Evolutionary conservation across 73 alveolate genomes (phyloP), one percentile per base, ranked within the genome.

Genomic region (Diophrys sp.): DNA sequence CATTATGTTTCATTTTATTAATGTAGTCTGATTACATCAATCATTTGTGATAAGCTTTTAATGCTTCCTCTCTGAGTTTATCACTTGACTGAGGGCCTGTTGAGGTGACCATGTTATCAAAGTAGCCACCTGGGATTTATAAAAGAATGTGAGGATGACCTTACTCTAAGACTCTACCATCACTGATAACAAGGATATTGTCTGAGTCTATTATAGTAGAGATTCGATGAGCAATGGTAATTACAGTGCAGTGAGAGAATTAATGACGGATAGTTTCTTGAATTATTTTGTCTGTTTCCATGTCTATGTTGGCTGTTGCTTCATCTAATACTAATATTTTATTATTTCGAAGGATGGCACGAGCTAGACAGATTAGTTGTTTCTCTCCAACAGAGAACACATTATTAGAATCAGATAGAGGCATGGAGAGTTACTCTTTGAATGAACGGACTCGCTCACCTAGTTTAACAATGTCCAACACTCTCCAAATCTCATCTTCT

Each of bases 241-340:
- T 67, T 32, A 89, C 31, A 31, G 96, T 89, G 33, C 89, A 71
- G 68, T 80, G 67, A 1, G 28, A 25, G 74, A 89, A 89, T 29
- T 69, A 69, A 24, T 29, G 44, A 56, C 84, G 74, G 33, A 89
- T 72, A 2, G 73, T 75, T 18, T 75, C 29, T 54, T 89, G 87
- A 70, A 89, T 89, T 24, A 85, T 33, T 32, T 74, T 70, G 67
- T 89, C 96, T 54, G 96, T 89, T 33, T 81, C 54, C 26, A 74
- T 32, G 29, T 89, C 96, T 5, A 89, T 88, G 55, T 79, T 84
- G 25, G 93, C 93, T 0, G 96, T 89, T 18, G 96, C 93, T 62
- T 89, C 96, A 54, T 89, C 96, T 32, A 89, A 55, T 0, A 89
- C 80, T 29, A 89, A 66, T 25, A 89, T 79, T 72, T 89, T 89